Percentiles rank a stretch among this genome's conserved stretches.
Conservation (phyloP, 768 basidiomycete species). For the Pleurotus pulmonarius region DNA sequence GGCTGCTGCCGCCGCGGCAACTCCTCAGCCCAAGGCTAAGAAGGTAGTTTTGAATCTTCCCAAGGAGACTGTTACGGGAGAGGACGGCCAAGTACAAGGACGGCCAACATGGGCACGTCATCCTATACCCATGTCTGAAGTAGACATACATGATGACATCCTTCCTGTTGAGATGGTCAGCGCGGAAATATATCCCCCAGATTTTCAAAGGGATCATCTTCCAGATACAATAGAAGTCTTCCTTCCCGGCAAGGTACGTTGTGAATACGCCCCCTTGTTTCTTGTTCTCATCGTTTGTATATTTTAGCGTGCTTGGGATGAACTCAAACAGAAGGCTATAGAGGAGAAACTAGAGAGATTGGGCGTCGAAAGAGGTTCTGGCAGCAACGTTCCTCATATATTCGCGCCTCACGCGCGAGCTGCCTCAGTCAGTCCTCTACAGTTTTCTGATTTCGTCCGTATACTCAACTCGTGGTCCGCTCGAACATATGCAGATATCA, state of each 20-base stretch:
- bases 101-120: constrained; percentile 59
- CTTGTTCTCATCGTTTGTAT: constrained; percentile 8
- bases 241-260: constrained; percentile 71
- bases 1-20: constrained; percentile 19
- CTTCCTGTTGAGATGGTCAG: constrained; percentile 33
- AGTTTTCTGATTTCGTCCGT: constrained; percentile 14
- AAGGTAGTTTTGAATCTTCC: constrained; percentile 72
- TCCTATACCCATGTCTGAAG: constrained; percentile 37
- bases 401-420: constrained; percentile 79
- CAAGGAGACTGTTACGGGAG: constrained; percentile 51
- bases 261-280: constrained; percentile 9
- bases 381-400: constrained; percentile 53
- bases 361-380: constrained; percentile 68
- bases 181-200: constrained; percentile 60
- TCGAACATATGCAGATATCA: constrained; percentile 57
- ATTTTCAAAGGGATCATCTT: constrained; percentile 51
- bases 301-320: constrained; percentile 70
- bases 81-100: constrained; percentile 36
- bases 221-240: constrained; percentile 76
- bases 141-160: constrained; percentile 17
- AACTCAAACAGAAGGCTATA: constrained; percentile 63
- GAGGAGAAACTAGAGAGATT: constrained; percentile 80
- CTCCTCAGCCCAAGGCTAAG: constrained; percentile 49
- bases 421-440: constrained; percentile 62
- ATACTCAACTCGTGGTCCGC: constrained; percentile 16